A percentile compares a stretch with the other conserved stretches of the same genome.
Conservation (phyloP, 257 asterid species). For the Ilex aquifolium region DNA sequence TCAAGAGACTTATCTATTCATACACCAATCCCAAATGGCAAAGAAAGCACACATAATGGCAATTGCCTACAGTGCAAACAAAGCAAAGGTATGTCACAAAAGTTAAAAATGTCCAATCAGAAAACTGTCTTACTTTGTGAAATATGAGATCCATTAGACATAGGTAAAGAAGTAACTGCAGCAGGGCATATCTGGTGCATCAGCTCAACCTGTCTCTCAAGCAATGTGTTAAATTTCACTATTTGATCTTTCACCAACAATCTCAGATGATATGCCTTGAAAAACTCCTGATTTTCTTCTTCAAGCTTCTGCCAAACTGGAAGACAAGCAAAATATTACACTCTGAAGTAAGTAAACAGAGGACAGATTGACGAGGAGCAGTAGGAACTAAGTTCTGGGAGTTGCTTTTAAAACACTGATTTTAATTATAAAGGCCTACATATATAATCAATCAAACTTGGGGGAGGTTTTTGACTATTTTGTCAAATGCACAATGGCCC, state of each 20-base stretch:
- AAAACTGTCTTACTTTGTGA: constrained; percentile 43
- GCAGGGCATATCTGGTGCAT: constrained; percentile 40
- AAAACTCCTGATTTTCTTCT: constrained; percentile 77
- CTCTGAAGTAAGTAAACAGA: neutral
- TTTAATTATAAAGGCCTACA: too few species aligned
- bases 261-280: constrained; percentile 73
- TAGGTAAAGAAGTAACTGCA: constrained; percentile 32
- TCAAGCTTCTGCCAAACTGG: constrained; percentile 98
- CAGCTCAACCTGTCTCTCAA: constrained; percentile 73
- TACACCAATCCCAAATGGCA: too few species aligned
- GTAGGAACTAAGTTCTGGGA: too few species aligned
- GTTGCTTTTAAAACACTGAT: too few species aligned
- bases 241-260: constrained; percentile 85
- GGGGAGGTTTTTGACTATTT: too few species aligned
- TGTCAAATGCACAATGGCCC: too few species aligned
- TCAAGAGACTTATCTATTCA: too few species aligned
- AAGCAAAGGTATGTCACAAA: neutral
- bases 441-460: too few species aligned
- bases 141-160: constrained; percentile 51
- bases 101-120: neutral
- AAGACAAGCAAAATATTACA: constrained; percentile 19
- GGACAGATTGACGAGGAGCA: too few species aligned
- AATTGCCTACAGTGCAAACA: too few species aligned
- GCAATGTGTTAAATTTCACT: constrained; percentile 62
- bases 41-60: too few species aligned